Percentiles rank a stretch among this genome's conserved stretches.
These are phyloP conservation scores for Fusarium tricinctum DNA, from an alignment of 2,329 filamentous ascomycete genomes.

Conservation along the genomic window DNA sequence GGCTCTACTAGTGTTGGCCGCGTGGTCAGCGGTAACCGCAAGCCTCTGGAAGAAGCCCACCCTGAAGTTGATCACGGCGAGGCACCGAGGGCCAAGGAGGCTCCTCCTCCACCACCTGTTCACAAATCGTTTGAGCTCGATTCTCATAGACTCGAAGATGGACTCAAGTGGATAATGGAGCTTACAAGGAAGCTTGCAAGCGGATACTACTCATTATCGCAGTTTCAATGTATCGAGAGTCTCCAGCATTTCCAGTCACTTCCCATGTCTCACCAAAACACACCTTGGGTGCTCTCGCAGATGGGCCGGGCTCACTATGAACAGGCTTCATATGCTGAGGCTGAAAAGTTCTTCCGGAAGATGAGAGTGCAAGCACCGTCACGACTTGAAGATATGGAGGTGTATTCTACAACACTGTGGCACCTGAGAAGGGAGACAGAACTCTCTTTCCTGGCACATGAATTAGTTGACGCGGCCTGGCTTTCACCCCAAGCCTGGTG, in stretches of 20 bases:
- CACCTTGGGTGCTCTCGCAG: slow-evolving; percentile 92
- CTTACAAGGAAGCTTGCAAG: slow-evolving; percentile 84
- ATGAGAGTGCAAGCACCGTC: slow-evolving; percentile 85
- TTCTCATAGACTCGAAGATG: slow-evolving; percentile 77
- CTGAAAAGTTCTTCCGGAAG: slow-evolving; percentile 86
- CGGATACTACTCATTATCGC: slow-evolving; percentile 82
- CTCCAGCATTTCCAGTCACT: slow-evolving; percentile 80
- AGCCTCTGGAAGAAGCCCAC: slow-evolving; percentile 75
- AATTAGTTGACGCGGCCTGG: slow-evolving; percentile 87
- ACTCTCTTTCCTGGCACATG: slow-evolving; percentile 91
- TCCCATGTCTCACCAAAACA: slow-evolving; percentile 82
- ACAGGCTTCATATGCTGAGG: slow-evolving; percentile 85
- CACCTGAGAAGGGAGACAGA: slow-evolving; percentile 93
- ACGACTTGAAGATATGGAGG: slow-evolving; percentile 93
- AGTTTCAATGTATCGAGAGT: slow-evolving; percentile 84
- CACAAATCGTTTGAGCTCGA: slow-evolving; percentile 65
- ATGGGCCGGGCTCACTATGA: slow-evolving; percentile 94
- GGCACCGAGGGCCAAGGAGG: slow-evolving; percentile 61
- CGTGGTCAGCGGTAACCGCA: slow-evolving; percentile 91
- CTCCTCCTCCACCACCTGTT: slow-evolving; percentile 54
- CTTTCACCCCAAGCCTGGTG: slow-evolving; percentile 97
- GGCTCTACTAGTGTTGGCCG: slow-evolving; percentile 79
- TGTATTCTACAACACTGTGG: slow-evolving; percentile 99
- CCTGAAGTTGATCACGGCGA: slow-evolving; percentile 80
- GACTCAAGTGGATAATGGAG: slow-evolving; percentile 81